Percentiles rank a stretch among this genome's conserved stretches.
These are phyloP conservation scores for Colletotrichum endophyticum DNA, from an alignment of 2,329 filamentous ascomycete genomes.

Conservation along the genomic window DNA sequence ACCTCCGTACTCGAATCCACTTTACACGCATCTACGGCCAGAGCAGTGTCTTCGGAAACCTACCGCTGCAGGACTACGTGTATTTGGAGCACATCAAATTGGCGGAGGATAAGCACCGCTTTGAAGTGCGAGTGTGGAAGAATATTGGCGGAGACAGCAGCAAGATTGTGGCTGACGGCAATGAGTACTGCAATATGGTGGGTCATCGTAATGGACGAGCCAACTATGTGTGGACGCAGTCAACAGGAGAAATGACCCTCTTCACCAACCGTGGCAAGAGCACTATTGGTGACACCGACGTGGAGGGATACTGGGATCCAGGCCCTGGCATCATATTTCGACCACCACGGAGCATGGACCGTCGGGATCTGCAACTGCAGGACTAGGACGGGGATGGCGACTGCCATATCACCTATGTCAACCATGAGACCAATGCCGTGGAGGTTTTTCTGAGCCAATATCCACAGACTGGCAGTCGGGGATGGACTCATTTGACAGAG, in stretches of 20 bases:
- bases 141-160: conserved; percentile 21
- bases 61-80: conserved; percentile 13
- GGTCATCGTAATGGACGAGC: neutral
- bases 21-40: conserved; percentile 19
- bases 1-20: neutral
- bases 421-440: conserved; percentile 28
- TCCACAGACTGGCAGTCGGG: neutral
- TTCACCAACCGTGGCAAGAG: conserved; percentile 5
- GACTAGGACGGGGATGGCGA: conserved; percentile 41
- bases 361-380: conserved; percentile 31
- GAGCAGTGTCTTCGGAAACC: neutral
- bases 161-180: conserved; percentile 7
- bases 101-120: neutral
- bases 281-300: neutral
- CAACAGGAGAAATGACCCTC: neutral
- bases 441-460: conserved; percentile 28
- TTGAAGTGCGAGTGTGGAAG: conserved; percentile 6
- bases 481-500: neutral
- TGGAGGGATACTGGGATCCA: neutral
- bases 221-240: conserved; percentile 9
- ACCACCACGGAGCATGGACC: conserved; percentile 10
- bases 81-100: conserved; percentile 7
- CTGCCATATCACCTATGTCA: conserved; percentile 35
- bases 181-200: conserved; percentile 24
- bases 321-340: neutral